Conservation (phyloP, 768 basidiomycete species). For the Serendipita vermifera region DNA sequence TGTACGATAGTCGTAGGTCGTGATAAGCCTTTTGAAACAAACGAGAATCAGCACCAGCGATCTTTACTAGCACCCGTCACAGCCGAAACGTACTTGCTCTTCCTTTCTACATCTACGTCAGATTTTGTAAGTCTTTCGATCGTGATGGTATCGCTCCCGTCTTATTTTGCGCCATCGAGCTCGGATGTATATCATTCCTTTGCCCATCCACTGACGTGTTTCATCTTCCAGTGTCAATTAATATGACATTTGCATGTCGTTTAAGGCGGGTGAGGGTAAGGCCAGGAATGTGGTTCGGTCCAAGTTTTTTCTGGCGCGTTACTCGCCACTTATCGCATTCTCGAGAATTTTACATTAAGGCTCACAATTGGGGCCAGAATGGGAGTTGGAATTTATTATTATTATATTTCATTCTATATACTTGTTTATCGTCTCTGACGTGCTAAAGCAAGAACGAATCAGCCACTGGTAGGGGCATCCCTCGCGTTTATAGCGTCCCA, state of each 20-base stretch:
- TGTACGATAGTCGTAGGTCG: slow-evolving; percentile 85
- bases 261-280: too few species aligned
- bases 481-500: too few species aligned
- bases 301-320: too few species aligned
- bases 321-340: too few species aligned
- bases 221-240: slow-evolving; percentile 24
- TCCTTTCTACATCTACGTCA: slow-evolving; percentile 86
- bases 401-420: too few species aligned
- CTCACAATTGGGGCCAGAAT: too few species aligned
- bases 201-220: slow-evolving; percentile 57
- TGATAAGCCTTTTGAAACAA: slow-evolving; percentile 54
- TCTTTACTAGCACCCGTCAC: not conserved
- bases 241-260: not conserved
- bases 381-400: too few species aligned
- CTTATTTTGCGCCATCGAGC: slow-evolving; percentile 46
- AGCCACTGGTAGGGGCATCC: too few species aligned
- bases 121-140: slow-evolving; percentile 59
- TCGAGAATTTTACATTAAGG: too few species aligned
- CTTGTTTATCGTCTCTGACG: too few species aligned
- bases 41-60: slow-evolving; percentile 9
- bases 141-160: slow-evolving; percentile 44
- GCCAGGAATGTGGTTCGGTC: too few species aligned
- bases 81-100: slow-evolving; percentile 73
- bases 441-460: too few species aligned
- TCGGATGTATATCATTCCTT: slow-evolving; percentile 74